A percentile compares a stretch with the other conserved stretches of the same genome.
Conservation (phyloP, 345 rosid genomes). For the Mangifera indica region DNA sequence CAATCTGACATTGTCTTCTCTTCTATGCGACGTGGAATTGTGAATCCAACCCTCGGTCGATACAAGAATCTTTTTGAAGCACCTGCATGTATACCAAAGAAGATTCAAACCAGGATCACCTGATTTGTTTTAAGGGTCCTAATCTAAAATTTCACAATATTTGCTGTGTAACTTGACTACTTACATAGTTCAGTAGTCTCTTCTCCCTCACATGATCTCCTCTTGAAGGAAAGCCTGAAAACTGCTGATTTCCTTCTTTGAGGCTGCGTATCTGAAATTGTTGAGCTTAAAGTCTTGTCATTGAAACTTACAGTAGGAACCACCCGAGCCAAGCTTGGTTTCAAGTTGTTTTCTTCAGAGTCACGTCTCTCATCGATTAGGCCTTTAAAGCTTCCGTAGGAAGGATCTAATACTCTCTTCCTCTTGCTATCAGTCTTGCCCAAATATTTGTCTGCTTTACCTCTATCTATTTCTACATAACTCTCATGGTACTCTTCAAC, state of each 20-base stretch:
- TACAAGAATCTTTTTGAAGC: slow-evolving; percentile 55
- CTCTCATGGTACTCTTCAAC: slow-evolving; percentile 72
- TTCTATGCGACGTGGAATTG: slow-evolving; percentile 40
- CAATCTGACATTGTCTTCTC: slow-evolving; percentile 50
- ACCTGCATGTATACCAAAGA: slow-evolving; percentile 33
- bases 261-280: slow-evolving; percentile 21
- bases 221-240: slow-evolving; percentile 58
- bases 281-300: slow-evolving; percentile 27
- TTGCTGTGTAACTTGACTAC: slow-evolving; percentile 18
- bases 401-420: slow-evolving; percentile 35
- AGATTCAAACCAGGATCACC: not conserved
- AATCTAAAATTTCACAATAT: too few species aligned
- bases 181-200: slow-evolving; percentile 49
- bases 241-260: slow-evolving; percentile 52
- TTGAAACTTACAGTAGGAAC: slow-evolving; percentile 48
- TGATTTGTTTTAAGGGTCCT: not conserved
- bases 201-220: slow-evolving; percentile 68
- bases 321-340: slow-evolving; percentile 35
- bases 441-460: slow-evolving; percentile 22
- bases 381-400: slow-evolving; percentile 44
- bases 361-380: slow-evolving; percentile 33
- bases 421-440: slow-evolving; percentile 39
- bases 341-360: slow-evolving; percentile 28
- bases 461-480: slow-evolving; percentile 55
- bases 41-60: slow-evolving; percentile 59